Evolutionary conservation across 2,329 filamentous ascomycete species (phyloP), one percentile per base, ranked within the genome.

Genomic region (Alternaria sp.): DNA sequence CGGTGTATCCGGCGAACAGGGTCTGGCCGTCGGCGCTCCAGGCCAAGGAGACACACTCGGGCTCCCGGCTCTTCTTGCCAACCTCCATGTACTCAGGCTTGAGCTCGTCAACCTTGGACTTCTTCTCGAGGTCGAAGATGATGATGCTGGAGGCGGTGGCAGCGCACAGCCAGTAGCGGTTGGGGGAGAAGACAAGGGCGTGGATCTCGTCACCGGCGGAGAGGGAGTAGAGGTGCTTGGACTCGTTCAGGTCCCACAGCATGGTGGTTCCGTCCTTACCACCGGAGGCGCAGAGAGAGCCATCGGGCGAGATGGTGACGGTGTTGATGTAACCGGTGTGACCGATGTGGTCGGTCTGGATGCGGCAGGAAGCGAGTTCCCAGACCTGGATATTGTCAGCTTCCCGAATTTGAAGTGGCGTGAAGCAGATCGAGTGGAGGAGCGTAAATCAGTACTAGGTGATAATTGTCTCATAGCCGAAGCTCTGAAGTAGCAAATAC

Each of bases 401-500:
- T 61, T 69, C 63, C 51, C 41, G 55, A 21, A 10, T 18, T 43
- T 11, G 33, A 63, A 11, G 50, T 43, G 26, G 28, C 8, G 47
- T 44, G 45, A 49, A 58, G 50, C 21, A 47, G 30, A 49, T 53
- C 9, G 44, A 25, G 43, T 58, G 58, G 58, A 45, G 25, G 23
- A 18, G 46, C 55, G 62, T 66, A 78, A 81, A 89, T 96, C 93
- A 96, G 93, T 87, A 88, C 88, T 86, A 70, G 92, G 94, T 95
- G 92, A 92, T 89, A 88, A 86, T 96, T 90, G 93, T 99, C 95
- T 99, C 96, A 98, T 97, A 84, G 93, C 94, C 89, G 84, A 86
- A 89, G 93, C 94, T 99, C 96, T 97, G 95, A 98, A 99, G 96
- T 98, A 98, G 96, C 96, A 98, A 98, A 98, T 98, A 98, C 94